Conservation (phyloP, 2,329 filamentous ascomycete genomes). For the Xylaria sp. region DNA sequence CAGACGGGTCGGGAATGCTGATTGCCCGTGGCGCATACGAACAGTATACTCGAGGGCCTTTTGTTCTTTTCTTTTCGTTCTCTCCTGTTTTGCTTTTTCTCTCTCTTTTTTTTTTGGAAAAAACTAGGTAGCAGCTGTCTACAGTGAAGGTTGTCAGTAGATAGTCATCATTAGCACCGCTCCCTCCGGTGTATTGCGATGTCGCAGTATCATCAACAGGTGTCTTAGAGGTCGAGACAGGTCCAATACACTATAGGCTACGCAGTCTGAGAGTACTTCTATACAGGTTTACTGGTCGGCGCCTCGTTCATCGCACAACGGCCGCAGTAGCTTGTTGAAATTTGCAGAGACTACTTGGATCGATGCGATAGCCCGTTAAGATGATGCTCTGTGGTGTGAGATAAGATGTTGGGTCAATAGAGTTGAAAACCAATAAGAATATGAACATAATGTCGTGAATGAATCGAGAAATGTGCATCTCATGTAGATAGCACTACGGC, state of each 20-base stretch:
- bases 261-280: neutral
- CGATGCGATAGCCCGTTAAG: neutral
- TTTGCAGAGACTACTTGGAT: neutral
- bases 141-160: neutral
- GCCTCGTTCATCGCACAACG: neutral
- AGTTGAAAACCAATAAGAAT: slow-evolving; percentile 12
- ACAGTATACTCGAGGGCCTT: neutral
- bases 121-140: neutral
- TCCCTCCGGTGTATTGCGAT: neutral
- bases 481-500: neutral
- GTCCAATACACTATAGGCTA: neutral
- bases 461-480: slow-evolving; percentile 1
- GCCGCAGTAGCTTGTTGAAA: neutral
- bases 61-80: too few species aligned
- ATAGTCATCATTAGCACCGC: neutral
- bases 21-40: neutral
- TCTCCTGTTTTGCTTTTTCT: too few species aligned
- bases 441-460: neutral
- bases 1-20: neutral
- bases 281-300: neutral
- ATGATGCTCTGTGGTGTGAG: neutral
- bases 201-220: neutral
- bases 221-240: neutral
- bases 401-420: neutral
- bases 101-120: too few species aligned